Evolutionary conservation across 2,329 filamentous ascomycete genomes (phyloP), one percentile per base, ranked within the genome.

Genomic region (Graphilbum ipis-grandicollis): DNA sequence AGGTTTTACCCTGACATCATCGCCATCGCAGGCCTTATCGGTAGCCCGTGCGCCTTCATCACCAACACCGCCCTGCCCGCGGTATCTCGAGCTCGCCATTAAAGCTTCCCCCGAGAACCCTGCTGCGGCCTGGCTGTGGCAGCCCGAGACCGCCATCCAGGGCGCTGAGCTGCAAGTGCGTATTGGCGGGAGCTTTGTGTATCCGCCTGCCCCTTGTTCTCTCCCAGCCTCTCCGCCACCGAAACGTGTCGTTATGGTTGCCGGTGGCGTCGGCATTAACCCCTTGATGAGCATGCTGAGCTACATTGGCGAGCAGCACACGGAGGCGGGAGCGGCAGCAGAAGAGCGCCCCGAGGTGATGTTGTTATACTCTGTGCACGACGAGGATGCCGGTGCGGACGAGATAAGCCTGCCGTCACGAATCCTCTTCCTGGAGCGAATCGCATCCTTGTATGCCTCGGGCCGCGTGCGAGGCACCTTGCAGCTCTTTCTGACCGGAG

Each of bases 1-100:
- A 25, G 85, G 85, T 40, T 93, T 93, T 61, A 93, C 84, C 31
- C 79, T 93, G 44, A 88, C 83, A 7, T 90, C 81, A 2, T 60
- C 78, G 0, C 83, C 83, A 0, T 66, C 65, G 31, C 58, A 64
- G 38, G 66, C 71, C 3, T 13, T 14, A 10, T 4, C 32, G 9
- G 29, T 15, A 31, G 10, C 21, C 21, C 21, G 10, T 10, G 6
- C 21, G 21, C 5, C 21, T 10, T 23, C 4, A 28, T 2, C 22
- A 21, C 15, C 5, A 7, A 23, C 19, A 13, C 15, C 7, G 9
- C n/a, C 18, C 4, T 10, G 39, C 7, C 13, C 30, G 13, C 9
- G 36, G 36, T 81, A 77, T 53, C 56, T 92, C 33, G 84, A 93
- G 53, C 68, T 93, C 6, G 84, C 84, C 0, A 67, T 93, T 18